Base-by-base conservation (phyloP, 106 monocot genomes). In the Allium sativum region DNA sequence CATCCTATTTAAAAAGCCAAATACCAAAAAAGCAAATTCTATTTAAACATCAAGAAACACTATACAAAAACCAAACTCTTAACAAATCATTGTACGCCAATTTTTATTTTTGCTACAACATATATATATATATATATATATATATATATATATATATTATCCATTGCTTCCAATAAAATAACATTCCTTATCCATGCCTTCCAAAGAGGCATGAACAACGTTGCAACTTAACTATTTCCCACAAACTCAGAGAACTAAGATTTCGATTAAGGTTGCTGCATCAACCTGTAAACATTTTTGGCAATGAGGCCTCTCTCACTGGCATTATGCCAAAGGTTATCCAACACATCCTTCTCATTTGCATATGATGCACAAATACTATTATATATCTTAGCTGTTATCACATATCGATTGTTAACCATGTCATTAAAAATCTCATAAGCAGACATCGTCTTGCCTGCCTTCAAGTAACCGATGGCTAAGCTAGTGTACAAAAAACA, bases 321-420 rank as follows among this genome's bases (percentile, higher is more conserved):
- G 21, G 85, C 80, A 60, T 71, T 79, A 62, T 70, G 42, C 91
- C 84, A 92, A 13, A 98, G 77, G 42, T 76, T 56, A 40, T 77
- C 77, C 31, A 88, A 60, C 8, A 70, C 65, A 13, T 48, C 72
- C 48, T 21, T 74, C 42, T 74, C 81, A 63, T 80, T 56, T 19
- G 52, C 71, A 81, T 88, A 85, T 42, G 88, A 84, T 59, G 77
- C 73, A 74, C 58, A 73, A 11, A 98, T 51, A 50, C 66, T 83
- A 9, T 61, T 80, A 55, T 88, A 98, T 70, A 98, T 70, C 65
- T 76, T 76, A 31, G 65, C 67, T 60, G 84, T 85, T 75, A 98
- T 68, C 21, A 68, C 61, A 21, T 88, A 51, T 42, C 79, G 56
- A 56, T 70, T 78, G 46, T 69, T 72, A 19, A 47, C 76, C 98